Conservation (phyloP, 192 early-diverging fungal genomes). For the Backusella tuberculispora region DNA sequence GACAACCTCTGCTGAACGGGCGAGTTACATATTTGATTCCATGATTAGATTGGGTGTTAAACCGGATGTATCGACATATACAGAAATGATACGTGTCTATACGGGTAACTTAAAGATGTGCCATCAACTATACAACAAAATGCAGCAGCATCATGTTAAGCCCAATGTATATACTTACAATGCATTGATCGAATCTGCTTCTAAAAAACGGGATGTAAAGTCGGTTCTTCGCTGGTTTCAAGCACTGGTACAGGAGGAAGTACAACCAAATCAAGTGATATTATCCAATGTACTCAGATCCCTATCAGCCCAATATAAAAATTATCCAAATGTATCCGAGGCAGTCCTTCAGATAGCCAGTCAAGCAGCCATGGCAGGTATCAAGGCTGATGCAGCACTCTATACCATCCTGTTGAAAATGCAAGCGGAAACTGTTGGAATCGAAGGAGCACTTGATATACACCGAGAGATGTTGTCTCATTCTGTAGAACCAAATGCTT, state of each 20-base stretch:
- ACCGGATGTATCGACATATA: constrained; percentile 39
- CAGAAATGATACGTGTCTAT: constrained; percentile 34
- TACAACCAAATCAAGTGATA: constrained; percentile 33
- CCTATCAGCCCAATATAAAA: constrained; percentile 15
- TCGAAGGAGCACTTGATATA: constrained; percentile 20
- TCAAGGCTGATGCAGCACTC: constrained; percentile 37
- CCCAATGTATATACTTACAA: constrained; percentile 43
- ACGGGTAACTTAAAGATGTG: not conserved
- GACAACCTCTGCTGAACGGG: constrained; percentile 10
- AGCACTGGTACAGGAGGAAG: constrained; percentile 22
- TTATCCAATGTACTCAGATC: constrained; percentile 31
- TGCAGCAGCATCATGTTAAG: constrained; percentile 21
- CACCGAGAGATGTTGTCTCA: constrained; percentile 37
- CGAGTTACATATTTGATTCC: constrained; percentile 29
- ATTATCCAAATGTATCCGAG: not conserved
- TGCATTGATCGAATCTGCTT: constrained; percentile 35
- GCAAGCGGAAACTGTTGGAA: constrained; percentile 23
- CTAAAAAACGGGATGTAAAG: constrained; percentile 16
- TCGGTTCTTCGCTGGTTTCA: constrained; percentile 41
- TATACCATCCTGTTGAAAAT: constrained; percentile 42
- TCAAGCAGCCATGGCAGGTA: constrained; percentile 32
- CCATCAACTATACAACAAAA: constrained; percentile 28
- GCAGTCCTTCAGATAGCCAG: constrained; percentile 20
- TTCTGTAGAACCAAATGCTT: constrained; percentile 33
- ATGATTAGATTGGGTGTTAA: constrained; percentile 24